Conservation (phyloP, 148 eudicot species). For the Silene latifolia region DNA sequence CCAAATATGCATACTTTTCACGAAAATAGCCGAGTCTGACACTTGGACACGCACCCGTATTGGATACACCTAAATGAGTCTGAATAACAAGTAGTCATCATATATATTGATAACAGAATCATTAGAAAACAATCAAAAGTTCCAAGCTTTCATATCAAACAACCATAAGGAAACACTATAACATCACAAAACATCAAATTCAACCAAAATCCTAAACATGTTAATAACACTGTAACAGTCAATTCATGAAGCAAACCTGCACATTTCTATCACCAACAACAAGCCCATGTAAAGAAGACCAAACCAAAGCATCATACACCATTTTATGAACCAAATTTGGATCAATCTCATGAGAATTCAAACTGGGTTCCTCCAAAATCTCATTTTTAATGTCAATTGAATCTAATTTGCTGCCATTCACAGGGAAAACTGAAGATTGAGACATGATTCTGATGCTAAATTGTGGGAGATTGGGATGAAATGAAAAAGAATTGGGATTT, state of each 20-base stretch:
- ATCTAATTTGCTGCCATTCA: slow-evolving; percentile 29
- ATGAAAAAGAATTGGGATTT: slow-evolving; percentile 1
- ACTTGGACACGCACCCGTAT: too few relatives aligned
- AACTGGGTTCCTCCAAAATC: slow-evolving; percentile 25
- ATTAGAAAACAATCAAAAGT: background rate
- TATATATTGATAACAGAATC: background rate
- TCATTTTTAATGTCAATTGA: slow-evolving; percentile 25
- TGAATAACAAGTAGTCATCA: background rate
- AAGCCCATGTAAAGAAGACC: slow-evolving; percentile 86
- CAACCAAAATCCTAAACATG: background rate
- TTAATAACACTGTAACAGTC: too few relatives aligned
- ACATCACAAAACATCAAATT: background rate
- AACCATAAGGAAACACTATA: background rate
- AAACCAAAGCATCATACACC: slow-evolving; percentile 71
- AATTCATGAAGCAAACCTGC: slow-evolving; percentile 41
- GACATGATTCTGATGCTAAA: slow-evolving; percentile 23
- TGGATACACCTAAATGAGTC: too few relatives aligned
- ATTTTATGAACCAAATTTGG: slow-evolving; percentile 50
- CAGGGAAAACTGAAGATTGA: slow-evolving; percentile 17
- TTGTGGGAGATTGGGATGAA: slow-evolving; percentile 13
- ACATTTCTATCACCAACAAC: slow-evolving; percentile 67
- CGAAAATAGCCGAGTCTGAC: too few relatives aligned
- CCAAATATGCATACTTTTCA: too few relatives aligned
- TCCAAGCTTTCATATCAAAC: slow-evolving; percentile 4
- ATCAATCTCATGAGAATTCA: slow-evolving; percentile 56